Base-by-base conservation (phyloP, 2,329 filamentous ascomycete genomes). In the Talaromyces sp. region DNA sequence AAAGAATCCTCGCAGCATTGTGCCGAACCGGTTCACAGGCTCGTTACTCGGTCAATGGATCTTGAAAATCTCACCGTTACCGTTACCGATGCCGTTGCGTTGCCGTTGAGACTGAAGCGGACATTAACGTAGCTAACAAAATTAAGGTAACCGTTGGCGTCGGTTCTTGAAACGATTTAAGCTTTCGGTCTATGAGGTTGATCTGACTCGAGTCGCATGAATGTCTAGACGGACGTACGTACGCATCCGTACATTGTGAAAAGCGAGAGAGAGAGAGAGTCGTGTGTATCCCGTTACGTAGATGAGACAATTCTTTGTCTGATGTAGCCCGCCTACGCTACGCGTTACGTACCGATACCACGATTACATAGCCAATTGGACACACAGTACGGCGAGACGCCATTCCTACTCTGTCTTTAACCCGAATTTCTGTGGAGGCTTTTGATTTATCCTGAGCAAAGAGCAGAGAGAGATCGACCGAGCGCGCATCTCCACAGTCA, bases 161-260 rank as follows among this genome's bases (percentile, higher is more conserved):
- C 47, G 47, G 25, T 8, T 50, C 27, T 19, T 54, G 50, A 56
- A 37, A 37, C 52, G 19, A 56, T 22, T 56, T 56, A 56, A 56
- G 52, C 52, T 56, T 39, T 56, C 52, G 33, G 52, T 39, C 52
- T 56, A 22, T 37, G 9, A 22, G 10, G 11, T 37, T 39, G 33
- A 39, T 37, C 52, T 37, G 52, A 56, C 52, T 56, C 52, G 52
- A 56, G 9, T 56, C n/a, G 52, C 31, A 39, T 56, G 31, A 37
- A 54, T 31, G 27, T 31, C 27, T 31, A 35, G 15, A 15, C 43
- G 11, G 13, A 22, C 27, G 11, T 27, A 25, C 19, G 25, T 31
- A 50, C n/a, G 45, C 27, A 27, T 31, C 27, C 27, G 27, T 6
- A 31, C 11, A 22, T 50, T 15, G 22, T 52, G 22, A 19, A 31